phyloP scores from a whole-genome alignment of 2,329 filamentous ascomycete species.

The Fonsecaea nubica region DNA sequence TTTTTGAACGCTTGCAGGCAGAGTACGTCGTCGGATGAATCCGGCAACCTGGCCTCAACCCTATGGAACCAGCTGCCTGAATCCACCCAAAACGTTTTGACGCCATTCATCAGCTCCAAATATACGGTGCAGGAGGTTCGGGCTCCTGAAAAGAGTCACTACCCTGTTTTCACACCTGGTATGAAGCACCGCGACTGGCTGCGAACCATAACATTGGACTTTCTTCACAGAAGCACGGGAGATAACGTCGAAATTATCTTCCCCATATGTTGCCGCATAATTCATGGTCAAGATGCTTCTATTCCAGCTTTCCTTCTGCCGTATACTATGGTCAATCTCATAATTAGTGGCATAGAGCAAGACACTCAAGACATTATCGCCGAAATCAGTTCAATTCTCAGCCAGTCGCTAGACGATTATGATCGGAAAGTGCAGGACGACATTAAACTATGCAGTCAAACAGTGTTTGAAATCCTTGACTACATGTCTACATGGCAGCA shows the following conservation, averaged over 20 bases:
- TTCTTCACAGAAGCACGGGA: constrained; percentile 78
- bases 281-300: constrained; percentile 82
- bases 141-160: constrained; percentile 59
- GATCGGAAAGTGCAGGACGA: constrained; percentile 69
- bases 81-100: constrained; percentile 77
- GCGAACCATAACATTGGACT: constrained; percentile 76
- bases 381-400: constrained; percentile 78
- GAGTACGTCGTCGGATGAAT: constrained; percentile 52
- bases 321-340: constrained; percentile 81
- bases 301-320: constrained; percentile 89
- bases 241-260: constrained; percentile 79
- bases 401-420: constrained; percentile 65
- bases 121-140: constrained; percentile 68
- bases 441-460: constrained; percentile 86
- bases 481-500: constrained; percentile 92
- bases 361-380: constrained; percentile 68
- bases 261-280: constrained; percentile 77
- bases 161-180: constrained; percentile 74
- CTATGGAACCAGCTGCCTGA: constrained; percentile 78
- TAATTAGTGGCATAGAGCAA: constrained; percentile 72
- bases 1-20: constrained; percentile 76
- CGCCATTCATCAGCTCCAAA: constrained; percentile 83
- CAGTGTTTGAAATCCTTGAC: constrained; percentile 87
- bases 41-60: constrained; percentile 25
- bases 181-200: constrained; percentile 82